Evolutionary conservation across 1,139 yeast species (phyloP).

Genomic region (Debaryomyces coudertii): DNA sequence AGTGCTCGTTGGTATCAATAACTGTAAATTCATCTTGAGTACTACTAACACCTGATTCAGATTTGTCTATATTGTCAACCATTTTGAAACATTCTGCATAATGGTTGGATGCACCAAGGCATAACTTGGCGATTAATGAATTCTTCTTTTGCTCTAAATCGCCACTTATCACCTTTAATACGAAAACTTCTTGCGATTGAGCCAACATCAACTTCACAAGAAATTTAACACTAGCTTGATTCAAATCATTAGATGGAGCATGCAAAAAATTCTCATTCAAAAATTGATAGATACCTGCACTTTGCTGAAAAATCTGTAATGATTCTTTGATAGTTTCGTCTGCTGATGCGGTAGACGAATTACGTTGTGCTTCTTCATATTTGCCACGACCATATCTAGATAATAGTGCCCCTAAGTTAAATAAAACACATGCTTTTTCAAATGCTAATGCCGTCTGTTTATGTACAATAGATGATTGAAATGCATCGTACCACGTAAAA

Average conservation of each 20-base stretch:
- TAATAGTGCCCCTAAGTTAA: slow-evolving; percentile 54
- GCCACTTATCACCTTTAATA: slow-evolving; percentile 60
- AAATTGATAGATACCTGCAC: slow-evolving; percentile 78
- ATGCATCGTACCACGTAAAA: slow-evolving; percentile 85
- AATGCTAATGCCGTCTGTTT: slow-evolving; percentile 67
- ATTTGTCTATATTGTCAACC: slow-evolving; percentile 30
- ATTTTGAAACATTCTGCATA: slow-evolving; percentile 53
- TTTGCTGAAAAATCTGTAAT: slow-evolving; percentile 65
- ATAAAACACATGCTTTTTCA: slow-evolving; percentile 85
- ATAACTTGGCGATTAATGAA: slow-evolving; percentile 72
- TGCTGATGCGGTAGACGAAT: slow-evolving; percentile 41
- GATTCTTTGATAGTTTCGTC: slow-evolving; percentile 57
- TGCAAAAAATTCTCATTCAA: slow-evolving; percentile 82
- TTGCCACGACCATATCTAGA: slow-evolving; percentile 56
- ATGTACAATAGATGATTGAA: slow-evolving; percentile 43
- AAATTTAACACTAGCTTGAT: slow-evolving; percentile 69
- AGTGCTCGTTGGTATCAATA: slow-evolving; percentile 19
- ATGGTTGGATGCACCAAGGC: slow-evolving; percentile 59
- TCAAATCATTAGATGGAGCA: slow-evolving; percentile 83
- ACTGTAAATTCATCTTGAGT: slow-evolving; percentile 11
- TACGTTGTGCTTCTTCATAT: slow-evolving; percentile 43
- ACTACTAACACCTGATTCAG: slow-evolving; percentile 12
- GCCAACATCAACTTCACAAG: slow-evolving; percentile 71
- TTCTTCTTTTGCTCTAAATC: slow-evolving; percentile 55
- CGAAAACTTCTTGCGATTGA: slow-evolving; percentile 86